Evolutionary conservation across 345 rosid species (phyloP).

Genomic region (Eutrema japonicum): DNA sequence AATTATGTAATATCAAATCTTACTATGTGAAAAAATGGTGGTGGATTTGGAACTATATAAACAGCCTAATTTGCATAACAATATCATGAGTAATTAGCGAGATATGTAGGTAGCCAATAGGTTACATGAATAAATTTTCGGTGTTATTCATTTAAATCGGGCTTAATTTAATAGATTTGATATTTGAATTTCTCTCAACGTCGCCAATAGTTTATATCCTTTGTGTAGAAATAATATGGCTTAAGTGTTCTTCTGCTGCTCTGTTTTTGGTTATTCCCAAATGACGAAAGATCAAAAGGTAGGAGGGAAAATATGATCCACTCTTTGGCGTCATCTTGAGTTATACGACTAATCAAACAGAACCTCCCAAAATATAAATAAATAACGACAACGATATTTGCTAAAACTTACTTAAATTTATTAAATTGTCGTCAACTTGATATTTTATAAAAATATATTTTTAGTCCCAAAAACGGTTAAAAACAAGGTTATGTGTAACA

Average conservation of each 20-base stretch:
- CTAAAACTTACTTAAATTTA: not conserved
- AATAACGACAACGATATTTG: slow-evolving; percentile 20
- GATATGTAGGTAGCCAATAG: slow-evolving; percentile 11
- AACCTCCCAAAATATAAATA: not conserved
- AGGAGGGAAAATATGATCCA: slow-evolving; percentile 34
- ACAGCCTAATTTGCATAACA: not conserved
- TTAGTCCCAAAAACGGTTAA: slow-evolving; percentile 10
- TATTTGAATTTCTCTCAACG: not conserved
- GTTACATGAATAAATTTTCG: not conserved
- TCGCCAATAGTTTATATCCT: not conserved
- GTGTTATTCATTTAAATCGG: not conserved
- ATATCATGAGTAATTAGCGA: not conserved
- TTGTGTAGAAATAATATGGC: not conserved
- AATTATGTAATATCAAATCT: not conserved
- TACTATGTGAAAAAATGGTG: not conserved
- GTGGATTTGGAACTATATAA: not conserved
- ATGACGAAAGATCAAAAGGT: slow-evolving; percentile 31
- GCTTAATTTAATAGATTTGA: too few relatives aligned
- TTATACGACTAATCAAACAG: not conserved
- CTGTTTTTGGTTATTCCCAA: not conserved
- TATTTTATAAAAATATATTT: not conserved
- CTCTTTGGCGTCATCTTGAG: slow-evolving; percentile 30
- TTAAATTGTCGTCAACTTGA: slow-evolving; percentile 1
- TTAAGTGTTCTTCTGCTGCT: slow-evolving; percentile 5
- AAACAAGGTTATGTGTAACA: slow-evolving; percentile 11